These are phyloP conservation scores for Xylaria cubensis DNA, from an alignment of 495 filamentous ascomycete species.

Conservation along the genomic window DNA sequence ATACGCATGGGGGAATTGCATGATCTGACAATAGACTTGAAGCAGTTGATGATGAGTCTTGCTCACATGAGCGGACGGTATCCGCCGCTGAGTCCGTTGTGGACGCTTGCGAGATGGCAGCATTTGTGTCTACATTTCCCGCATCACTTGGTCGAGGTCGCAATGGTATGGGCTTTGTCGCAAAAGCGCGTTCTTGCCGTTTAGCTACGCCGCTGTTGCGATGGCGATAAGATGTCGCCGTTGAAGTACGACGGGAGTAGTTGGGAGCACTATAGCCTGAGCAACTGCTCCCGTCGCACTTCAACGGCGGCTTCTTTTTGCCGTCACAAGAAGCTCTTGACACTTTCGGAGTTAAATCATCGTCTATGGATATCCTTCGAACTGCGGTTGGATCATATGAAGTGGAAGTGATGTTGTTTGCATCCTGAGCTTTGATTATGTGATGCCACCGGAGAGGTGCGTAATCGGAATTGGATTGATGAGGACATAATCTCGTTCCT, in stretches of 20 bases:
- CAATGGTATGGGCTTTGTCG: not conserved
- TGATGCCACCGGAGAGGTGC: not conserved
- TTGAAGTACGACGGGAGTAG: not conserved
- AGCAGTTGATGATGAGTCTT: conserved; percentile 4
- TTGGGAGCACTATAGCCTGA: not conserved
- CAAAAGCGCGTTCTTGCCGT: not conserved
- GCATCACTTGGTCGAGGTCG: not conserved
- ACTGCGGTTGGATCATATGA: not conserved
- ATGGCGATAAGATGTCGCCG: not conserved
- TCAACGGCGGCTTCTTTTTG: too few species aligned
- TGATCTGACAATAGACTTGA: conserved; percentile 1
- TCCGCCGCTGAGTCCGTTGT: not conserved
- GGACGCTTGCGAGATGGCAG: not conserved
- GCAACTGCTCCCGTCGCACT: too few species aligned
- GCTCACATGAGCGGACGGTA: conserved; percentile 5
- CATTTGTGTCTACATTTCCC: not conserved
- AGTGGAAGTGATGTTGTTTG: not conserved
- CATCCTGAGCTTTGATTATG: not conserved
- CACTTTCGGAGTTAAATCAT: not conserved
- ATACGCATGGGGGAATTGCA: not conserved
- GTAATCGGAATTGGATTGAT: not conserved
- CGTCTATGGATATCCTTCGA: not conserved
- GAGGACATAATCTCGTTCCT: not conserved
- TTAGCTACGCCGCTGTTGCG: not conserved
- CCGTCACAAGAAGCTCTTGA: not conserved